Conservation (phyloP, 148 eudicot species). For the Rhododendron ferrugineum region DNA sequence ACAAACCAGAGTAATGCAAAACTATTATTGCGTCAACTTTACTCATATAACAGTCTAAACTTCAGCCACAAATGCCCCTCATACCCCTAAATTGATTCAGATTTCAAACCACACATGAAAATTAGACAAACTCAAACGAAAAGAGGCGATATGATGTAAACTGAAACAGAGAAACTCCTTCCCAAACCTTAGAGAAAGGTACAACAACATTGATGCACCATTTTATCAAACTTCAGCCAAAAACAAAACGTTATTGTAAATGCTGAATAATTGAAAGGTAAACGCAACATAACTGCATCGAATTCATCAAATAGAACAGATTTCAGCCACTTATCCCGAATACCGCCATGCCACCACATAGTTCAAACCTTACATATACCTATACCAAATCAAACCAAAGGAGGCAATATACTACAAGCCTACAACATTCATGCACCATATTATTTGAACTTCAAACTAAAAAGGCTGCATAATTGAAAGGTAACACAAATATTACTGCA, state of each 20-base stretch:
- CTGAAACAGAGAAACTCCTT: neutral
- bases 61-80: neutral
- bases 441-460: neutral
- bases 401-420: neutral
- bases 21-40: neutral
- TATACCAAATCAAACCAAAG: neutral
- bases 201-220: neutral
- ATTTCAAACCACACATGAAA: neutral
- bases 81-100: neutral
- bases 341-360: neutral
- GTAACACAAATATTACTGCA: neutral
- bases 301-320: slow-evolving; percentile 8
- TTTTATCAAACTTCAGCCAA: neutral
- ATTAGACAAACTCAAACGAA: neutral
- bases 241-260: neutral
- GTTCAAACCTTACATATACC: neutral
- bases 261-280: neutral
- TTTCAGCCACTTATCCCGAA: neutral
- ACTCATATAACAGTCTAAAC: neutral
- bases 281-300: slow-evolving; percentile 4
- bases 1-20: neutral
- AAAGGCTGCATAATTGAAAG: neutral
- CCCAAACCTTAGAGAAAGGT: neutral
- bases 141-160: neutral
- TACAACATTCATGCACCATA: neutral